Conservation (phyloP, 129 eudicot genomes). For the Arctium minus region DNA sequence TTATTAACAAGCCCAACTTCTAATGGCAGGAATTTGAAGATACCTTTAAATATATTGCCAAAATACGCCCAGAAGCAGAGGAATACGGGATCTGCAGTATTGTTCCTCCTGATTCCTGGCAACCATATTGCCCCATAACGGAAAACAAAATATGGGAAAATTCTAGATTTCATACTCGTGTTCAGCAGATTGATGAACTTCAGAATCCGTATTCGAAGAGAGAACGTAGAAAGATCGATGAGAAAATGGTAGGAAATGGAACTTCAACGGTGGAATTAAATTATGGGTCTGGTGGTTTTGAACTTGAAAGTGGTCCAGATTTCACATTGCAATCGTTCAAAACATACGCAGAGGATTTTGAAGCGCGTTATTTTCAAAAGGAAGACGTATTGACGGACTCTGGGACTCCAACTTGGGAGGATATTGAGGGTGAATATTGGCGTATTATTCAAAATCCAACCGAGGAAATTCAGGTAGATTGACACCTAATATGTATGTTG, state of each 20-base stretch:
- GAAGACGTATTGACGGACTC: conserved; percentile 17
- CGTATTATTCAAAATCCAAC: conserved; percentile 75
- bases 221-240: conserved; percentile 24
- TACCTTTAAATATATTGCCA: conserved; percentile 48
- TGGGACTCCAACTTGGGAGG: conserved; percentile 31
- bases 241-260: conserved; percentile 22
- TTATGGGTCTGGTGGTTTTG: conserved; percentile 29
- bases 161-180: conserved; percentile 38
- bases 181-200: conserved; percentile 58
- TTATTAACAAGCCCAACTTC: conserved; percentile 15
- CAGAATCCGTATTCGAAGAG: conserved; percentile 36
- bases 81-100: conserved; percentile 74
- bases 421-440: conserved; percentile 86
- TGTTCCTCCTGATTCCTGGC: conserved; percentile 86
- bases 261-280: conserved; percentile 2
- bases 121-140: conserved; percentile 50
- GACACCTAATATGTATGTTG: background rate
- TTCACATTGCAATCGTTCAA: conserved; percentile 57
- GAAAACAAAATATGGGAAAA: conserved; percentile 38
- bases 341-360: conserved; percentile 61
- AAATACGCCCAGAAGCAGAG: conserved; percentile 59
- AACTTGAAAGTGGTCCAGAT: conserved; percentile 56
- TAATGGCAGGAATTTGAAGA: conserved; percentile 70
- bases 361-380: conserved; percentile 44
- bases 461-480: conserved; percentile 72